Conservation (phyloP, 148 eudicot genomes). For the Beta vulgaris region DNA sequence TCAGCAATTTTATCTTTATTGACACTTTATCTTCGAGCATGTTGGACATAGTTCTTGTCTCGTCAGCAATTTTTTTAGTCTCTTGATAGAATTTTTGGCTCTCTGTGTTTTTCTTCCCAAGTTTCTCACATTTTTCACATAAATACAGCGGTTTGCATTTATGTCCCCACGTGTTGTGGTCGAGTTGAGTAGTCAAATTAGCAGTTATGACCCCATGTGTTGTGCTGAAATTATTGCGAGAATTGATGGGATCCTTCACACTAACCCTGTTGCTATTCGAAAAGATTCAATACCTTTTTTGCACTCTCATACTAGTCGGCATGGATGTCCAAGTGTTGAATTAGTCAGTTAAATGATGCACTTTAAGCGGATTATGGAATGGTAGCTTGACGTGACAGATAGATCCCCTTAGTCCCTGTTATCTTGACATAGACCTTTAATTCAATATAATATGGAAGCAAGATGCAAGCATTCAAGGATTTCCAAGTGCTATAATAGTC, state of each 20-base stretch:
- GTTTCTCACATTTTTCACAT: conserved; percentile 12
- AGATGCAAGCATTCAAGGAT: background rate
- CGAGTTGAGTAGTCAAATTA: conserved; percentile 13
- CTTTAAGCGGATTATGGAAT: background rate
- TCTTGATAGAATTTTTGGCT: background rate
- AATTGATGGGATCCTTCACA: conserved; percentile 20
- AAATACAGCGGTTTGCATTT: conserved; percentile 7
- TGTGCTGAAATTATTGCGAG: conserved; percentile 15
- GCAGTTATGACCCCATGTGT: conserved; percentile 11
- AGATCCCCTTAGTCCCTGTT: background rate
- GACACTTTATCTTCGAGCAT: conserved; percentile 6
- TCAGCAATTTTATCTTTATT: background rate
- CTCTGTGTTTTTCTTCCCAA: background rate
- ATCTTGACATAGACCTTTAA: background rate
- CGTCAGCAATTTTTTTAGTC: conserved; percentile 5
- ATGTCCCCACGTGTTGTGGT: conserved; percentile 18
- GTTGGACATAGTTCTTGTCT: conserved; percentile 2
- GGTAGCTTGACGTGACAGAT: conserved; percentile 1
- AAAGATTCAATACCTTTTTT: conserved; percentile 20
- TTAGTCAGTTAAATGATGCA: conserved; percentile 10
- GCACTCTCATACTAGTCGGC: conserved; percentile 4
- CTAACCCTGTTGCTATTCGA: background rate
- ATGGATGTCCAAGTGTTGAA: conserved; percentile 13
- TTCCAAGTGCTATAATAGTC: conserved; percentile 16
- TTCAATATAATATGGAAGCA: background rate